Evolutionary conservation across 2,329 filamentous ascomycete species (phyloP).

Genomic region (Colletotrichum sp.): DNA sequence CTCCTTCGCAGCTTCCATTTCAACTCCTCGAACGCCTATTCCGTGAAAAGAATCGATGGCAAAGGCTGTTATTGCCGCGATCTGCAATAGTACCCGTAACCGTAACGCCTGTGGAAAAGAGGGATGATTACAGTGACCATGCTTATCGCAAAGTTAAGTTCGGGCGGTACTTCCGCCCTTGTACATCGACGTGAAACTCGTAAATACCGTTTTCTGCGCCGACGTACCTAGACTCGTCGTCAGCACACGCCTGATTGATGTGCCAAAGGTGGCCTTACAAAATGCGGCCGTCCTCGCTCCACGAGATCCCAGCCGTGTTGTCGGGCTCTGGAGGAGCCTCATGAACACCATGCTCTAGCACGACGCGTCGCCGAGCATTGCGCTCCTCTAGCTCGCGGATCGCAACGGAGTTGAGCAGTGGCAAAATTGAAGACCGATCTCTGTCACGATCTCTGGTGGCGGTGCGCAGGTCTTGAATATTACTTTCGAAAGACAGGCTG

Average conservation of each 20-base stretch:
- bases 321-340: conserved; percentile 52
- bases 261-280: conserved; percentile 50
- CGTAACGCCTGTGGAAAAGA: background rate
- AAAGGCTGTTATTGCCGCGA: background rate
- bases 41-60: background rate
- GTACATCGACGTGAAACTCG: conserved; percentile 71
- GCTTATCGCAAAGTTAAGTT: conserved; percentile 57
- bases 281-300: conserved; percentile 64
- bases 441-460: conserved; percentile 32
- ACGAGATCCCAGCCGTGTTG: conserved; percentile 66
- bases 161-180: conserved; percentile 63
- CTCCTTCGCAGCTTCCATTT: background rate
- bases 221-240: conserved; percentile 54
- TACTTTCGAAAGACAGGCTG: conserved; percentile 34
- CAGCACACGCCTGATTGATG: background rate
- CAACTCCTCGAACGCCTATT: conserved; percentile 3
- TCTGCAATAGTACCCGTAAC: background rate
- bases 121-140: background rate
- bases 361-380: conserved; percentile 27
- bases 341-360: conserved; percentile 43
- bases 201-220: conserved; percentile 77
- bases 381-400: conserved; percentile 32
- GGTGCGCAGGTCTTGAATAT: conserved; percentile 29
- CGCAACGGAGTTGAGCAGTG: conserved; percentile 40
- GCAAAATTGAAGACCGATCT: conserved; percentile 40